phyloP scores from a whole-genome alignment of 1,139 yeast genomes.

The Candida sanyaensis region DNA sequence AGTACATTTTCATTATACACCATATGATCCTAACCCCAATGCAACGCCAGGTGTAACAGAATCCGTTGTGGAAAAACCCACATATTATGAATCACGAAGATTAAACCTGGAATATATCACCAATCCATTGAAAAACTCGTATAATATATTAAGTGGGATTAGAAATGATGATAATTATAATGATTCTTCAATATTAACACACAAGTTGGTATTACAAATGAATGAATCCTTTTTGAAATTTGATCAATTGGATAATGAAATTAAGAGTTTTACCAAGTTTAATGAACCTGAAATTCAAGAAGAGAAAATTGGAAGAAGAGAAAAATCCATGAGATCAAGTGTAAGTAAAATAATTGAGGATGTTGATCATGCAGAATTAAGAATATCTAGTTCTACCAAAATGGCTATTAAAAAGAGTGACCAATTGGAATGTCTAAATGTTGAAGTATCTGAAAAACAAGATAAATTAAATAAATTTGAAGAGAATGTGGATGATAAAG shows the following conservation, averaged over 20 bases:
- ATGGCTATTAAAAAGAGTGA: slow-evolving; percentile 37
- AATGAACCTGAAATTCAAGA: slow-evolving; percentile 25
- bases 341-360: slow-evolving; percentile 33
- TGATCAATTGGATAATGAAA: slow-evolving; percentile 29
- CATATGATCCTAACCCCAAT: slow-evolving; percentile 25
- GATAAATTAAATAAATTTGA: slow-evolving; percentile 16
- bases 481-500: slow-evolving; percentile 16
- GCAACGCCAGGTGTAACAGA: slow-evolving; percentile 7
- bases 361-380: slow-evolving; percentile 38
- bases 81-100: slow-evolving; percentile 66
- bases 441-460: slow-evolving; percentile 22
- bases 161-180: slow-evolving; percentile 19
- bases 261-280: slow-evolving; percentile 22
- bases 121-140: slow-evolving; percentile 63
- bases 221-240: slow-evolving; percentile 31
- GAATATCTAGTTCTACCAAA: slow-evolving; percentile 44
- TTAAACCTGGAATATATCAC: slow-evolving; percentile 67
- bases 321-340: slow-evolving; percentile 28
- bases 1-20: slow-evolving; percentile 64
- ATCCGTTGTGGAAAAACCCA: slow-evolving; percentile 16
- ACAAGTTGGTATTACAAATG: slow-evolving; percentile 37
- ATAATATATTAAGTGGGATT: slow-evolving; percentile 61
- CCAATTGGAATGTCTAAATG: slow-evolving; percentile 27
- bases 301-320: slow-evolving; percentile 32
- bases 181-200: slow-evolving; percentile 32